Conservation (phyloP, 441 rosid genomes). For the Eugenia klotzschiana region DNA sequence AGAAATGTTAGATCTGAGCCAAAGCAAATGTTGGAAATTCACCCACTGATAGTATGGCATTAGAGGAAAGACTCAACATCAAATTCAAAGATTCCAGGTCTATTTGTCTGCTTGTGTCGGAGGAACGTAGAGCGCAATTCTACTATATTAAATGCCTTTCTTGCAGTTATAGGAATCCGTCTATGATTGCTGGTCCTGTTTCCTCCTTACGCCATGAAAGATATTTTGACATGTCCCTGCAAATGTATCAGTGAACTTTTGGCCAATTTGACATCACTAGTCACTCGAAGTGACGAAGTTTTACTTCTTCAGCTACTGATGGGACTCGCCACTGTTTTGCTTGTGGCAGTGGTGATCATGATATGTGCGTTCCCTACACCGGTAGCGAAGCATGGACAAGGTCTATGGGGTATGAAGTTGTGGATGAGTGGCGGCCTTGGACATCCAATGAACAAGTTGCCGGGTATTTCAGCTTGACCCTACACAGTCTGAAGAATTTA, state of each 20-base stretch:
- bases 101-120: background rate
- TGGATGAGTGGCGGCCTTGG: constrained; percentile 92
- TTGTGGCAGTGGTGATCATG: constrained; percentile 70
- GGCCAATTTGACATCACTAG: background rate
- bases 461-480: constrained; percentile 29
- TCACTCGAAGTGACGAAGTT: background rate
- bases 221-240: background rate
- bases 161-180: background rate
- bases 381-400: constrained; percentile 94
- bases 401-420: constrained; percentile 53
- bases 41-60: background rate
- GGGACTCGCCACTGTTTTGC: background rate
- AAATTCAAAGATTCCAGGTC: background rate
- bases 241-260: background rate
- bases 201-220: background rate
- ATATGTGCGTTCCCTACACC: constrained; percentile 88
- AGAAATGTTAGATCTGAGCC: background rate
- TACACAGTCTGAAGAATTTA: background rate
- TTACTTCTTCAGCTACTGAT: background rate
- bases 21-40: background rate
- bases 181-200: background rate
- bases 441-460: constrained; percentile 45
- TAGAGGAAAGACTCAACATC: background rate
- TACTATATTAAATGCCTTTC: background rate
- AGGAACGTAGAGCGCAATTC: background rate